These are phyloP conservation scores for Diospyros kaki DNA, from an alignment of 148 eudicot genomes.

Conservation along the genomic window DNA sequence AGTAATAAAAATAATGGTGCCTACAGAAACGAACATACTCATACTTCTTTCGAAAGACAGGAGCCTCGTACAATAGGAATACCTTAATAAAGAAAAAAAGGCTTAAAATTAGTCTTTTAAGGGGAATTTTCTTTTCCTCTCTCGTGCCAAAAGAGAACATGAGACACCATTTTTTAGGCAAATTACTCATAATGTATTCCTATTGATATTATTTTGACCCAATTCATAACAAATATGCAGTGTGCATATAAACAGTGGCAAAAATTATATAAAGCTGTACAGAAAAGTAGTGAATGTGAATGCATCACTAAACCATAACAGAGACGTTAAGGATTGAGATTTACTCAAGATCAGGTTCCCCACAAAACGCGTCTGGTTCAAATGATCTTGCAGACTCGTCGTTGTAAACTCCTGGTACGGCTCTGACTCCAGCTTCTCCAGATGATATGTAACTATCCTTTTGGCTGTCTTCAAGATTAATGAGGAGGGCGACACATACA, in stretches of 20 bases:
- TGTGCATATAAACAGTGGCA: neutral
- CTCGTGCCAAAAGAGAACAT: neutral
- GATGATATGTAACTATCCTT: slow-evolving; percentile 29
- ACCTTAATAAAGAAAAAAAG: no score
- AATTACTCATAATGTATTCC: no score
- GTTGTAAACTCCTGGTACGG: slow-evolving; percentile 73
- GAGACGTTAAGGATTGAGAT: neutral
- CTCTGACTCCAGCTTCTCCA: slow-evolving; percentile 46
- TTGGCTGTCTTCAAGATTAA: slow-evolving; percentile 42
- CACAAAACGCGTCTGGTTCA: slow-evolving; percentile 77
- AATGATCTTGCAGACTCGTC: slow-evolving; percentile 86
- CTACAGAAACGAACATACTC: no score
- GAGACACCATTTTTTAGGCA: neutral
- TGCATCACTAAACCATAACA: neutral
- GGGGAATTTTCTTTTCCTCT: neutral
- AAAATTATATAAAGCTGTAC: neutral
- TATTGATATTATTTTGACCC: neutral
- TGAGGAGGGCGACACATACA: slow-evolving; percentile 35
- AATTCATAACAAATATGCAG: neutral
- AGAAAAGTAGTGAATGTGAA: neutral
- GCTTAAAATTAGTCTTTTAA: no score
- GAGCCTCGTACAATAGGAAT: no score
- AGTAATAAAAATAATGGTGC: no score
- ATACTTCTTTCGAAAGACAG: no score
- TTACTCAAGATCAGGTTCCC: slow-evolving; percentile 1